Base-by-base conservation (phyloP, 1,139 yeast genomes). In the Geotrichum klebahnii region DNA sequence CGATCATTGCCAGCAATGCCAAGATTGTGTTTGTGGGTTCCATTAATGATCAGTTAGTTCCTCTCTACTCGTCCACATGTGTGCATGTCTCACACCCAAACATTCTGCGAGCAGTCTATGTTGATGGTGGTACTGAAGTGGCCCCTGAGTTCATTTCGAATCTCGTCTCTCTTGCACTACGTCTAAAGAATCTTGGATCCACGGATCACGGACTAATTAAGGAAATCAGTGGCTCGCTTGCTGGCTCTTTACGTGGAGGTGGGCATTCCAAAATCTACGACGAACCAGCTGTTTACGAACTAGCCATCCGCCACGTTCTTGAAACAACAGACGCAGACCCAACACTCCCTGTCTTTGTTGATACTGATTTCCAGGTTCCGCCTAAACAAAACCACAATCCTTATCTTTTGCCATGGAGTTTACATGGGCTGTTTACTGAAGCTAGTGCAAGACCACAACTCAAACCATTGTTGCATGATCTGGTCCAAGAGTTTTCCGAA, bases 261-360 rank as follows among this genome's bases (percentile, higher is more conserved):
- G 97, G 97, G 0, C 97, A 92, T 66, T 89, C 97, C 0, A 83
- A 79, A 57, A 81, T 92, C 42, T 92, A 92, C 66, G 85, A 85
- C 61, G 96, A 87, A 59, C 81, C 83, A 3, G 78, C 81, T 53
- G 97, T 92, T 0, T 92, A 92, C 63, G 89, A 83, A 57, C 65
- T 87, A 56, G 96, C 94, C 0, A 63, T 90, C 47, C 77, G 80
- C 54, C 84, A 85, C 63, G 78, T 86, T 1, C 67, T 90, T 31
- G 90, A 85, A 59, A 88, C 97, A 0, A 80, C 83, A 33, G 84
- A 81, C 55, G 66, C 79, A n/a, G 57, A 61, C n/a, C 55, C 54
- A 33, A 57, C 48, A 6, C 36, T 45, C 29, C 62, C 58, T 16
- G 62, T 68, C 28, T 52, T 57, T 39, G 51, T 59, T 44, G 59